These are phyloP conservation scores for Myriosclerotinia scirpicola DNA, from an alignment of 2,329 filamentous ascomycete genomes.

Conservation along the genomic window DNA sequence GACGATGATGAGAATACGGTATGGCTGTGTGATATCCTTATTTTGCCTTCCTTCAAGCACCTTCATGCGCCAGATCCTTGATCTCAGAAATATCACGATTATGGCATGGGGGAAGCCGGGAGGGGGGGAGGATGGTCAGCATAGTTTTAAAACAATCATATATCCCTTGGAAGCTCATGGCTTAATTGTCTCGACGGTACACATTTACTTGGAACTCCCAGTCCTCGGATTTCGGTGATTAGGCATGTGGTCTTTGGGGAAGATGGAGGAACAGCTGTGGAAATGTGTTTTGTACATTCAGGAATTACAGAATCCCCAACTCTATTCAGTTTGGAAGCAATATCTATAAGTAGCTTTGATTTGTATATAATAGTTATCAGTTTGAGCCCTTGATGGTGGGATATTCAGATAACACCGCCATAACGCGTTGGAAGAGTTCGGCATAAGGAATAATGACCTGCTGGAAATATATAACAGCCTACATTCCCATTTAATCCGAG, in stretches of 20 bases:
- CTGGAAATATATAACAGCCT: neutral
- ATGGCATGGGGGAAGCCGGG: too few species aligned
- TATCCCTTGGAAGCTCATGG: neutral
- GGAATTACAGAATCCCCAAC: neutral
- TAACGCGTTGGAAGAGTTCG: neutral
- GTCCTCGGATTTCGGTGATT: neutral
- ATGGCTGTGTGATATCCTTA: neutral
- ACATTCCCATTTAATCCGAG: neutral
- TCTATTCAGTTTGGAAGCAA: neutral
- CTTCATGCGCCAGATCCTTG: neutral
- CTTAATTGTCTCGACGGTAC: neutral
- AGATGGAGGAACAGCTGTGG: neutral
- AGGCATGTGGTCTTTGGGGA: neutral
- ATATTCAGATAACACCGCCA: neutral
- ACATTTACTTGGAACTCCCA: neutral
- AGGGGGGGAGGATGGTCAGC: neutral
- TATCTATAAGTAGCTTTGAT: neutral
- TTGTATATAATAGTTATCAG: constrained; percentile 3
- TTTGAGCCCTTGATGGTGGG: neutral
- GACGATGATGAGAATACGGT: constrained; percentile 24
- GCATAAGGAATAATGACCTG: neutral
- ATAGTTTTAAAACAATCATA: neutral
- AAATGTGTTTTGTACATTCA: neutral
- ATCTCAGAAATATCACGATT: neutral
- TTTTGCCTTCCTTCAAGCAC: neutral